These are phyloP conservation scores for Mrakia blollopis DNA, from an alignment of 768 basidiomycete genomes.

Conservation along the genomic window DNA sequence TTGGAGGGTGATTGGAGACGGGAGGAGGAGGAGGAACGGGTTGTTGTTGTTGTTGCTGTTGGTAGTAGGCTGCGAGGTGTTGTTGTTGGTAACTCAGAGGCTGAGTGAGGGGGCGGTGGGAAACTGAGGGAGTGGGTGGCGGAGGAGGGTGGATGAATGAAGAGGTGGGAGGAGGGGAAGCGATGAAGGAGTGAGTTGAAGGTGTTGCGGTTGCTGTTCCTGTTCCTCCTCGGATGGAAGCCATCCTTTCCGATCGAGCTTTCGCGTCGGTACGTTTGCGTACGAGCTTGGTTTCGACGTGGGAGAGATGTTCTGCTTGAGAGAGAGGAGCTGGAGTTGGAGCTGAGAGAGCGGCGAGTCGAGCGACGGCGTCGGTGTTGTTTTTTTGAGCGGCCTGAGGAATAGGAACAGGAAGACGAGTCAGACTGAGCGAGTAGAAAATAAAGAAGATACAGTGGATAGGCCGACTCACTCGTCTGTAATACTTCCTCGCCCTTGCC, in stretches of 20 bases:
- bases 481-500: slow-evolving; percentile 69
- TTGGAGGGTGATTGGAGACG: no score
- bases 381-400: slow-evolving; percentile 68
- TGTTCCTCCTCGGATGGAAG: background rate
- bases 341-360: slow-evolving; percentile 63
- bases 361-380: slow-evolving; percentile 71
- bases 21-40: background rate
- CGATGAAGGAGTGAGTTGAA: background rate
- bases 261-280: slow-evolving; percentile 69
- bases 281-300: slow-evolving; percentile 74
- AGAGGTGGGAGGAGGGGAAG: background rate
- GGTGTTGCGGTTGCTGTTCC: background rate
- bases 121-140: slow-evolving; percentile 21
- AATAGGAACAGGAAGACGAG: slow-evolving; percentile 5
- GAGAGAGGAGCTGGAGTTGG: slow-evolving; percentile 63
- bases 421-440: slow-evolving; percentile 16
- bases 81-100: background rate
- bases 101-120: background rate
- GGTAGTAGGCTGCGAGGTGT: background rate
- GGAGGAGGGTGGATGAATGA: slow-evolving; percentile 6
- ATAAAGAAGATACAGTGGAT: background rate
- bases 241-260: slow-evolving; percentile 38
- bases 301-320: slow-evolving; percentile 69
- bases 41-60: background rate
- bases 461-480: slow-evolving; percentile 56